Evolutionary conservation across 768 basidiomycete genomes (phyloP).

Genomic region (Hortiboletus campestris): DNA sequence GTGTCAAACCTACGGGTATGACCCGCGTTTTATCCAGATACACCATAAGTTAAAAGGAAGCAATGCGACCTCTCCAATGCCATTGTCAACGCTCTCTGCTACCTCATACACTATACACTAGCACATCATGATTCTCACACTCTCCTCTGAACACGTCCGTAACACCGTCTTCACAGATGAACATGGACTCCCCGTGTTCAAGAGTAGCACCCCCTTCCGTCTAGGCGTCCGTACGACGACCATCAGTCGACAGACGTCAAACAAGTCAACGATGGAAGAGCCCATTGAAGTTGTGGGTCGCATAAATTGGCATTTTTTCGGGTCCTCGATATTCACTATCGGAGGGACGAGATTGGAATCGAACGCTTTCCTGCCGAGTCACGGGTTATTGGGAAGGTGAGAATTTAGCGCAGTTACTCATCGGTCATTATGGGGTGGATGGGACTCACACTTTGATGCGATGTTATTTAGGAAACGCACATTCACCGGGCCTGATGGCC

Average conservation of each 20-base stretch:
- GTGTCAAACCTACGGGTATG: too few relatives aligned
- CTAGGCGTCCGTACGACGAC: conserved; percentile 18
- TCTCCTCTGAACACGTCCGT: conserved; percentile 25
- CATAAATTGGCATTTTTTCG: conserved; percentile 33
- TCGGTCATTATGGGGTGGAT: not conserved
- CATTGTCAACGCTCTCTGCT: not conserved
- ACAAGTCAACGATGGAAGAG: conserved; percentile 8
- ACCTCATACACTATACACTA: not conserved
- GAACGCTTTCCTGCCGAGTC: conserved; percentile 20
- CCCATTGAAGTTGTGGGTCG: conserved; percentile 28
- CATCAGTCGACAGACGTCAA: conserved; percentile 10
- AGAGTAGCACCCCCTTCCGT: conserved; percentile 24
- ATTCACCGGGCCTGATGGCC: conserved; percentile 34
- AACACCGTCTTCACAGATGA: conserved; percentile 30
- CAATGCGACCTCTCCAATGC: too few relatives aligned
- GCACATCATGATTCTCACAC: conserved; percentile 23
- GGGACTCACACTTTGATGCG: not conserved
- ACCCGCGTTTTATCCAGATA: too few relatives aligned
- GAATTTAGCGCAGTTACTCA: not conserved
- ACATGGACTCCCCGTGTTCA: conserved; percentile 25
- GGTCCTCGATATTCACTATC: conserved; percentile 31
- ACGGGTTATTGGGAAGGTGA: conserved; percentile 20
- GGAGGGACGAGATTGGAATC: conserved; percentile 26
- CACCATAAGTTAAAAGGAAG: conserved; percentile 5
- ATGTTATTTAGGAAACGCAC: conserved; percentile 17